Conservation (phyloP, 768 basidiomycete species). For the Collybia nuda region DNA sequence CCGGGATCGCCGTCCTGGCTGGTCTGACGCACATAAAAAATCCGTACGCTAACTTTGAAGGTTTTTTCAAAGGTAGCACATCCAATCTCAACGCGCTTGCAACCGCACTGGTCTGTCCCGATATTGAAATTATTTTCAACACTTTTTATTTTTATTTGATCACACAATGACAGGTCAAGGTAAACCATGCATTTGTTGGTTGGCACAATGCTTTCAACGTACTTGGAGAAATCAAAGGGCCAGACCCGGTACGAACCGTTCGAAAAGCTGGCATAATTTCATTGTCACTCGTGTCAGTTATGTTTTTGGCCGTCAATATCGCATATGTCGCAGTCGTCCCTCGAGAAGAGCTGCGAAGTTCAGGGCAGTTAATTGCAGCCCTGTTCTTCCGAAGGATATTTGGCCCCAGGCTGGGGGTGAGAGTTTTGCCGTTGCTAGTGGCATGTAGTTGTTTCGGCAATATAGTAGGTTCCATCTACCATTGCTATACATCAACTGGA, state of each 20-base stretch:
- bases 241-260: slow-evolving; percentile 43
- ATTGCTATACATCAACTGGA: neutral
- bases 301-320: slow-evolving; percentile 49
- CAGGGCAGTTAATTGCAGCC: slow-evolving; percentile 33
- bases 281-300: slow-evolving; percentile 34
- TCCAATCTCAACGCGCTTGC: slow-evolving; percentile 40
- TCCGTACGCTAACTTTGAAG: slow-evolving; percentile 54
- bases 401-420: slow-evolving; percentile 23
- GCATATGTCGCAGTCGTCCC: slow-evolving; percentile 36
- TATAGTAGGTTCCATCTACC: slow-evolving; percentile 22
- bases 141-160: slow-evolving; percentile 7
- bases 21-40: slow-evolving; percentile 53
- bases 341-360: slow-evolving; percentile 29
- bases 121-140: neutral
- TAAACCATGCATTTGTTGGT: slow-evolving; percentile 30
- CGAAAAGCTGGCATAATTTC: slow-evolving; percentile 41
- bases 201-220: slow-evolving; percentile 44
- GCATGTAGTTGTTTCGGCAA: slow-evolving; percentile 36
- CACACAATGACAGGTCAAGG: slow-evolving; percentile 23
- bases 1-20: slow-evolving; percentile 57
- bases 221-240: slow-evolving; percentile 38
- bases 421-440: slow-evolving; percentile 28
- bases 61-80: slow-evolving; percentile 55
- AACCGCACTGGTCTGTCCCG: slow-evolving; percentile 26
- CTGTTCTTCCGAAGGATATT: slow-evolving; percentile 32